Conservation (phyloP, 306 rosid genomes). For the Fragaria vesca region DNA sequence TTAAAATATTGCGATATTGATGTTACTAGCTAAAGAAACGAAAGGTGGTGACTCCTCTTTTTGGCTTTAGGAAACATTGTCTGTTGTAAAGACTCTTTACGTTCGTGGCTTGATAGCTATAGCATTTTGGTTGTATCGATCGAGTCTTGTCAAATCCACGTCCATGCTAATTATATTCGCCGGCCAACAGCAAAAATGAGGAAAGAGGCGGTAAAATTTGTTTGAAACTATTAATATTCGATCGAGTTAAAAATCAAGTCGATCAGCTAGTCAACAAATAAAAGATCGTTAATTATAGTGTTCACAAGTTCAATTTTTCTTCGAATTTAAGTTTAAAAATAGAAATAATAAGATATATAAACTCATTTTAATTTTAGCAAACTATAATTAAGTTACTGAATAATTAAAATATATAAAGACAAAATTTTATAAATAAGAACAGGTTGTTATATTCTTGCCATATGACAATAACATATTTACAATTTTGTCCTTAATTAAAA, state of each 20-base stretch:
- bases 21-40: neutral
- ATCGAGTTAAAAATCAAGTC: neutral
- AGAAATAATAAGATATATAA: too few relatives aligned
- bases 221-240: neutral
- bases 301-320: neutral
- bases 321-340: too few relatives aligned
- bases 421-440: too few relatives aligned
- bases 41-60: neutral
- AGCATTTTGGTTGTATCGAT: neutral
- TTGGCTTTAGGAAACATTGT: neutral
- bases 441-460: too few relatives aligned
- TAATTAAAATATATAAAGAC: too few relatives aligned
- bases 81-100: neutral
- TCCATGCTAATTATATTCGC: neutral
- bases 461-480: too few relatives aligned
- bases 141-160: conserved; percentile 4
- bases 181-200: neutral
- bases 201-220: neutral
- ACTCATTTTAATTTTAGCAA: too few relatives aligned
- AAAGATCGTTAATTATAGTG: too few relatives aligned
- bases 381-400: too few relatives aligned
- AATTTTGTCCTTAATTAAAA: too few relatives aligned
- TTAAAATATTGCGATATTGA: neutral
- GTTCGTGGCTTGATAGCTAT: conserved; percentile 4
- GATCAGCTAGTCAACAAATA: neutral